Base-by-base conservation (phyloP, 257 asterid genomes). In the Gynochthodes officinalis region DNA sequence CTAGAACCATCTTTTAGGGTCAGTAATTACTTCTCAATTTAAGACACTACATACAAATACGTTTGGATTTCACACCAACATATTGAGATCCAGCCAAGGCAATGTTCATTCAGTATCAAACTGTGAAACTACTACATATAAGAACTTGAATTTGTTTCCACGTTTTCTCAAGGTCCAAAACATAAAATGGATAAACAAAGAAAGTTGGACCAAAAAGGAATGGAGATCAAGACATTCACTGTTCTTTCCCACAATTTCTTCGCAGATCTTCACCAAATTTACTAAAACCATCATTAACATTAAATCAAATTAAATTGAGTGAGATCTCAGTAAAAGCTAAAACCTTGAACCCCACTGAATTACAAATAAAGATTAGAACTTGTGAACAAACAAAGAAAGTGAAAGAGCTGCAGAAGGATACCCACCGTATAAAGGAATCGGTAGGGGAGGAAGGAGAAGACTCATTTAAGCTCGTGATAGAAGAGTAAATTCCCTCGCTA, bases 371-470 rank as follows among this genome's bases (percentile, higher is more conserved):
- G 0, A 21, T 8, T 23, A 28, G 14, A 46, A 28, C 50, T 58
- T 37, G 18, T 8, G 40, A 28, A 35, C 13, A 52, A 52, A 27
- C 13, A 6, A 19, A 57, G 10, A 2, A 9, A 21, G 28, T 0
- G 13, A 43, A 59, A 60, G 43, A 6, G 42, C 39, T 8, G 64
- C 21, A 33, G 25, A 18, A n/a, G 49, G 76, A 57, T 80, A 95
- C 99, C 98, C 79, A 95, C 99, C 98, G 87, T 69, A 95, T 87
- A 75, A 85, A 92, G 49, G 99, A 89, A 86, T 86, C 87, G 70
- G 82, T 85, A 16, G 85, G 82, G n/a, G 89, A 80, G 66, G 86
- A 27, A 44, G 71, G 21, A 30, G 77, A 71, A 16, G 96, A 90
- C 49, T 89, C 86, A 74, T 84, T 87, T 78, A 73, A 84, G 4